Conservation (phyloP, 768 basidiomycete genomes). For the Chalciporus chontae region DNA sequence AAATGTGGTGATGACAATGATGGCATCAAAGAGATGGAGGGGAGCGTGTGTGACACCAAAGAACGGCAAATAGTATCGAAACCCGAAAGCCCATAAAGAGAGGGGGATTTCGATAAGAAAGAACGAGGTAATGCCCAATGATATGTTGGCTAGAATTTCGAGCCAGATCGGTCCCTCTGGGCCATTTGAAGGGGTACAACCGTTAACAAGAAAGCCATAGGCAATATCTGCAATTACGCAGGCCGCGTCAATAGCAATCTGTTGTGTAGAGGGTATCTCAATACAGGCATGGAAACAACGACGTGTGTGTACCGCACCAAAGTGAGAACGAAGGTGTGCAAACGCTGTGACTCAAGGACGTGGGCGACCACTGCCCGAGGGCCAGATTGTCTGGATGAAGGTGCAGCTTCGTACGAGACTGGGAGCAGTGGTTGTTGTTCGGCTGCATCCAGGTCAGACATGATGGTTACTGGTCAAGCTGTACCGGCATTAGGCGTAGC, state of each 20-base stretch:
- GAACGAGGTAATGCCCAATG: conserved; percentile 63
- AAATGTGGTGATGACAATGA: conserved; percentile 71
- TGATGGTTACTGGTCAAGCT: conserved; percentile 25
- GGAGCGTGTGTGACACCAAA: conserved; percentile 48
- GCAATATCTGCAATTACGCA: conserved; percentile 73
- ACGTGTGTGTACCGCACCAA: conserved; percentile 43
- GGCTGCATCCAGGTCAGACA: conserved; percentile 36
- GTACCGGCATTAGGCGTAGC: conserved; percentile 3
- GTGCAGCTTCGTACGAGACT: conserved; percentile 18
- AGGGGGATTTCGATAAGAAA: conserved; percentile 80
- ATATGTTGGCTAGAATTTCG: conserved; percentile 55
- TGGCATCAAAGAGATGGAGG: conserved; percentile 73
- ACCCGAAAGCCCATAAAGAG: conserved; percentile 62
- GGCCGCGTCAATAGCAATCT: conserved; percentile 59
- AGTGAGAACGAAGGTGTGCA: conserved; percentile 56
- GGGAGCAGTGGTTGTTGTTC: conserved; percentile 49
- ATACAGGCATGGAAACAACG: conserved; percentile 18
- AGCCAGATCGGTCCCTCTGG: conserved; percentile 58
- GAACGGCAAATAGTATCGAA: conserved; percentile 59
- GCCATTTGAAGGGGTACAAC: conserved; percentile 41
- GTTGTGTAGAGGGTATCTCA: conserved; percentile 17
- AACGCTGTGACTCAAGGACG: conserved; percentile 47
- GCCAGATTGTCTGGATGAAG: conserved; percentile 1
- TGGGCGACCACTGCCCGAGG: conserved; percentile 33
- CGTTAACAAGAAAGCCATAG: conserved; percentile 59